Evolutionary conservation across 2,329 filamentous ascomycete genomes (phyloP).

Genomic region (Fusarium nelsonii): DNA sequence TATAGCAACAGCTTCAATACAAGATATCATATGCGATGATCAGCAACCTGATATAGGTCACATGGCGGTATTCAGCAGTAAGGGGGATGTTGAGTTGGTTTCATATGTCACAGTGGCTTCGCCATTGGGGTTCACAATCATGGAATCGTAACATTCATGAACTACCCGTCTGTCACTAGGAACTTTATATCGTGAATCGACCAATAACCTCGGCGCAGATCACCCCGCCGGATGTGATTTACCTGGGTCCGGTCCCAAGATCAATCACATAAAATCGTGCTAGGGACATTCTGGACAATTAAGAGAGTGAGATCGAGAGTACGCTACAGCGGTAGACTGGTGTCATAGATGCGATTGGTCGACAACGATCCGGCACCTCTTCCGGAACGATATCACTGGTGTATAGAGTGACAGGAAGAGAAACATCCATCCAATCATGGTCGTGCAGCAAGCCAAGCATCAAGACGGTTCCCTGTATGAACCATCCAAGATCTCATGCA

Average conservation of each 20-base stretch:
- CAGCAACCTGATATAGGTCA: not conserved
- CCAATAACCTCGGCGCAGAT: not conserved
- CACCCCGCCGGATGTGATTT: not conserved
- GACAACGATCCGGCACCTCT: not conserved
- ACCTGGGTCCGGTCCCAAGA: not conserved
- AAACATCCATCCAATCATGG: not conserved
- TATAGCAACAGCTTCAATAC: conserved; percentile 18
- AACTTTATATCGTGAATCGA: not conserved
- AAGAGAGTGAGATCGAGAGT: not conserved
- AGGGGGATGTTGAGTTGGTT: not conserved
- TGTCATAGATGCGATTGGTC: not conserved
- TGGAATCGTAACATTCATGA: not conserved
- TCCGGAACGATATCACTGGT: not conserved
- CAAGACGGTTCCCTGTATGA: not conserved
- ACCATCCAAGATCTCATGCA: not conserved
- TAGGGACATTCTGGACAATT: not conserved
- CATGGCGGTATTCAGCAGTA: not conserved
- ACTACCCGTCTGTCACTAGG: not conserved
- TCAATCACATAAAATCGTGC: not conserved
- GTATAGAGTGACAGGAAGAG: not conserved
- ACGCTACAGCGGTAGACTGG: not conserved
- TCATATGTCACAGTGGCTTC: not conserved
- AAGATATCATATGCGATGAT: not conserved
- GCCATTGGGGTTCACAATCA: not conserved
- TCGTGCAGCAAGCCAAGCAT: not conserved